phyloP scores from a whole-genome alignment of 2,329 filamentous ascomycete genomes.

The Aureobasidium melanogenum region DNA sequence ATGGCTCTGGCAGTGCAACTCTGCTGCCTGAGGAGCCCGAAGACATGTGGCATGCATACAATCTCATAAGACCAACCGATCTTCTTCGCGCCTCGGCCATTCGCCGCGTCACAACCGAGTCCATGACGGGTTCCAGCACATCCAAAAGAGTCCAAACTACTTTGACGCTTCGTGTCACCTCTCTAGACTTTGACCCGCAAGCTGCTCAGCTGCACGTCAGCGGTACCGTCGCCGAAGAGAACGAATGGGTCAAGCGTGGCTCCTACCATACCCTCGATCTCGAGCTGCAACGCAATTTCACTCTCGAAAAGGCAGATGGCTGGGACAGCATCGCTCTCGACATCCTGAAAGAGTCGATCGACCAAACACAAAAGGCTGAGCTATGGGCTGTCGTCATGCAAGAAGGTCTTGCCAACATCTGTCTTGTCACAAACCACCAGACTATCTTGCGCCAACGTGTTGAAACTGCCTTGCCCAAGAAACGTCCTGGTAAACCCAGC shows the following conservation, averaged over 20 bases:
- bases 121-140: slow-evolving; percentile 51
- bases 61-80: slow-evolving; percentile 59
- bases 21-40: slow-evolving; percentile 64
- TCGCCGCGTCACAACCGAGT: slow-evolving; percentile 55
- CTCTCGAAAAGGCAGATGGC: slow-evolving; percentile 69
- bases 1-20: slow-evolving; percentile 57
- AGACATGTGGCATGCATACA: slow-evolving; percentile 74
- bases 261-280: slow-evolving; percentile 69
- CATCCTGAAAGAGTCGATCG: slow-evolving; percentile 68
- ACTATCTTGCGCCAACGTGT: slow-evolving; percentile 65
- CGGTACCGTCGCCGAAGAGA: slow-evolving; percentile 57
- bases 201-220: slow-evolving; percentile 60
- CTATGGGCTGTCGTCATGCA: slow-evolving; percentile 91
- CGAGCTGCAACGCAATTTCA: slow-evolving; percentile 80
- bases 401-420: slow-evolving; percentile 76
- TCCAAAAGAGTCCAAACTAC: slow-evolving; percentile 57
- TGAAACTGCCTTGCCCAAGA: slow-evolving; percentile 58
- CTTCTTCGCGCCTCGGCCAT: slow-evolving; percentile 57
- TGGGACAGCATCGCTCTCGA: slow-evolving; percentile 87
- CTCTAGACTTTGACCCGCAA: slow-evolving; percentile 60
- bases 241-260: slow-evolving; percentile 57
- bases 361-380: slow-evolving; percentile 69
- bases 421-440: slow-evolving; percentile 70
- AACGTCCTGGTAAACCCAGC: slow-evolving; percentile 48
- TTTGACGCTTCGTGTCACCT: slow-evolving; percentile 57